A percentile compares a stretch with the other conserved stretches of the same genome.
These are phyloP conservation scores for Sporobolomyces roseus DNA, from an alignment of 768 basidiomycete species.

Conservation along the genomic window DNA sequence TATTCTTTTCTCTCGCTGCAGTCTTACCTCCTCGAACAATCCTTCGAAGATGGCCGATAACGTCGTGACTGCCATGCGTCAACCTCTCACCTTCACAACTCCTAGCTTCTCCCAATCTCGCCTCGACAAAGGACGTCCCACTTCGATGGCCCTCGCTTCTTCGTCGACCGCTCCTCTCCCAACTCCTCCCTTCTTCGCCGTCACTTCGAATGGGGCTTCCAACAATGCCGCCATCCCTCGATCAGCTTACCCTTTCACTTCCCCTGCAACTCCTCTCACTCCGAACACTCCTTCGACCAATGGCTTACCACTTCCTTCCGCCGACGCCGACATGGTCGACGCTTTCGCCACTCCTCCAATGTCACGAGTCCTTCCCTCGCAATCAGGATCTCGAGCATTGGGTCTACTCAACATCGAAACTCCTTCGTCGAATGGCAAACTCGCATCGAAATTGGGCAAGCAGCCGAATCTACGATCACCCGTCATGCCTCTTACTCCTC, in stretches of 20 bases:
- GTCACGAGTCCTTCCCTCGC: neutral
- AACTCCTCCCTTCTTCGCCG: constrained; percentile 14
- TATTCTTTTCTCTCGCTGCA: neutral
- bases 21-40: neutral
- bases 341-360: constrained; percentile 37
- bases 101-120: constrained; percentile 26
- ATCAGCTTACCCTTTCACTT: neutral
- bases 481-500: constrained; percentile 35
- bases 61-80: constrained; percentile 14
- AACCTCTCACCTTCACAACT: constrained; percentile 25
- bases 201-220: neutral
- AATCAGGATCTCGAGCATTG: neutral
- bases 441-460: constrained; percentile 24
- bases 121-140: constrained; percentile 18
- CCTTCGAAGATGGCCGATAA: constrained; percentile 5
- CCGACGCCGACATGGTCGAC: constrained; percentile 21
- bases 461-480: constrained; percentile 10
- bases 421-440: constrained; percentile 8
- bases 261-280: neutral
- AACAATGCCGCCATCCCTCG: neutral
- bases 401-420: constrained; percentile 10
- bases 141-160: constrained; percentile 9
- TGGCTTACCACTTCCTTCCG: neutral
- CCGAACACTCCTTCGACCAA: neutral
- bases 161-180: neutral